Base-by-base conservation (phyloP, 2,329 filamentous ascomycete genomes). In the Aspergillus uvarum region DNA sequence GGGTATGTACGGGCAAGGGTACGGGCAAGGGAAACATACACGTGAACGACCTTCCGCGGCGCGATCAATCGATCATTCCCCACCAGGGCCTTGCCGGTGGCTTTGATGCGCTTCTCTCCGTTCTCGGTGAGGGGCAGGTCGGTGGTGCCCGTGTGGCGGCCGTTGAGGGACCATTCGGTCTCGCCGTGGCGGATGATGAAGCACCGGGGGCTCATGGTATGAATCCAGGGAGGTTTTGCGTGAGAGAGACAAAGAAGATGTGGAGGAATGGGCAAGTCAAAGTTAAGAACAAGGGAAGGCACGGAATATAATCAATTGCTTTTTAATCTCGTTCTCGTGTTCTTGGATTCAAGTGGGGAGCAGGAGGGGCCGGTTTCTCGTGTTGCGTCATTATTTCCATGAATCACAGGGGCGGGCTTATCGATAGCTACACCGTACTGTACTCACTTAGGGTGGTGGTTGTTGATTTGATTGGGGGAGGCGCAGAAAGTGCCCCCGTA, bases 81-180 rank as follows among this genome's bases (percentile, higher is more conserved):
- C 7, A 97, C 88, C 29, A 98, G 83, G 2, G 92, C 93, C 67
- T 87, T 85, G 6, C 93, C 93, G 0, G 94, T 97, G 1, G 89
- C 87, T 59, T 79, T 81, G 60, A 93, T 84, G 61, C 90, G 84
- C 74, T 86, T 90, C 80, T 92, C 90, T 55, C 94, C 94, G 72
- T 91, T 89, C 54, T 83, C 79, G 0, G 93, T 97, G 42, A 97
- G 82, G 1, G 92, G 88, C 4, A 98, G 90, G 71, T 98, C 93
- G n/a, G 90, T 90, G 29, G 81, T 83, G 54, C 92, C 90, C 0
- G 94, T 98, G 77, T 97, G 91, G 55, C 87, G 84, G 58, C 92
- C 93, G 67, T 89, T 89, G 51, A 96, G 86, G 5, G 91, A 96
- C 93, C 93, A 98, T 80, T 96, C 92, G 4, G 93, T 98, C 80